Evolutionary conservation across 495 filamentous ascomycete genomes (phyloP).

Genomic region (Thozetella sp.): DNA sequence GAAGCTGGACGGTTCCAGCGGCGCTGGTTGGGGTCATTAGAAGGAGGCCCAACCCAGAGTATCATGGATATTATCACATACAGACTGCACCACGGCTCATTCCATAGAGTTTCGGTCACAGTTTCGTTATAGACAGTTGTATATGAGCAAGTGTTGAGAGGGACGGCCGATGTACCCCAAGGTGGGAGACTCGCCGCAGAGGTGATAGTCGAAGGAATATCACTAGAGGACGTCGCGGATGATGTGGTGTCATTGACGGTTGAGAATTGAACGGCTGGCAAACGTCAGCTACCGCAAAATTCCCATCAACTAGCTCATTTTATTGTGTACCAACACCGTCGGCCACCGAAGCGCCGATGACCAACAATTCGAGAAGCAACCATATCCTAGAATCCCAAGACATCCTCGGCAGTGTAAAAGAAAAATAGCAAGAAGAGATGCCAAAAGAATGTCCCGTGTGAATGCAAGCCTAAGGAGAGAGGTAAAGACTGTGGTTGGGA

Average conservation of each 20-base stretch:
- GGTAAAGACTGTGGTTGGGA: neutral
- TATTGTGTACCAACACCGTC: neutral
- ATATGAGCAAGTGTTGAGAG: neutral
- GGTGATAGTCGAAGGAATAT: conserved; percentile 19
- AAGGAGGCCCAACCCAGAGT: neutral
- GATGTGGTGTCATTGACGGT: neutral
- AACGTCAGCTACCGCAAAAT: neutral
- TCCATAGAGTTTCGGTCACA: neutral
- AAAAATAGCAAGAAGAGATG: neutral
- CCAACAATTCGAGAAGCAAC: neutral
- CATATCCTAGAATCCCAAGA: neutral
- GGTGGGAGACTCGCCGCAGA: neutral
- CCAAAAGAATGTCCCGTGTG: neutral
- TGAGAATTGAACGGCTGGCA: neutral
- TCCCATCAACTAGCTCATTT: neutral
- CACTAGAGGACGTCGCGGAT: conserved; percentile 11
- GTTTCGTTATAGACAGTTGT: neutral
- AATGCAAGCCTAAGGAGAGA: neutral
- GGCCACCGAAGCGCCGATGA: neutral
- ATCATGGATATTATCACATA: conserved; percentile 11
- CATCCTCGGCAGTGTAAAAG: neutral
- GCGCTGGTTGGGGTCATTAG: conserved; percentile 8
- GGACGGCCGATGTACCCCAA: neutral
- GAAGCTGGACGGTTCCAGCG: conserved; percentile 29
- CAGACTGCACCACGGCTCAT: conserved; percentile 25